A percentile compares a stretch with the other conserved stretches of the same genome.
These are phyloP conservation scores for Escallonia herrerae DNA, from an alignment of 129 eudicot genomes.

Conservation along the genomic window DNA sequence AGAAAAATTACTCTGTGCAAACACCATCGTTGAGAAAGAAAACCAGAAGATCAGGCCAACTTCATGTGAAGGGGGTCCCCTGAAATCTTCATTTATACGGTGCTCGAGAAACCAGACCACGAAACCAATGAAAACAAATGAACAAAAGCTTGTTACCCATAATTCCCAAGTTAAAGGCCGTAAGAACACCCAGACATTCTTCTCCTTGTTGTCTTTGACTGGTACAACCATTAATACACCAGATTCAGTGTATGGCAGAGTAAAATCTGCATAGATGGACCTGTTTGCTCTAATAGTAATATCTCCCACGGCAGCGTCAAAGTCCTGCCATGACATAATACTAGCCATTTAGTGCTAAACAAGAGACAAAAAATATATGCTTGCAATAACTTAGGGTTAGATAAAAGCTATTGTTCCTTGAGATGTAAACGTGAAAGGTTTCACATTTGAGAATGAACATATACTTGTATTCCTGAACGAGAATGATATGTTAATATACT, in stretches of 20 bases:
- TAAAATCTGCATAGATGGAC: slow-evolving; percentile 33
- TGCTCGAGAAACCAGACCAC: slow-evolving; percentile 37
- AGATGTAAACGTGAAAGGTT: no score
- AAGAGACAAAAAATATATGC: no score
- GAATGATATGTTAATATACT: no score
- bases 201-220: slow-evolving; percentile 10
- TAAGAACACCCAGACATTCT: slow-evolving; percentile 39
- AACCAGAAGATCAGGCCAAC: slow-evolving; percentile 48
- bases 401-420: no score
- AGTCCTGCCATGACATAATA: slow-evolving; percentile 24
- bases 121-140: slow-evolving; percentile 28
- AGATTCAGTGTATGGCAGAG: slow-evolving; percentile 41
- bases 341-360: no score
- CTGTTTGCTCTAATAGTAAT: slow-evolving; percentile 40
- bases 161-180: slow-evolving; percentile 42
- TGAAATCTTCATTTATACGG: slow-evolving; percentile 33
- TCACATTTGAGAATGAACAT: no score
- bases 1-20: slow-evolving; percentile 46
- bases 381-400: no score
- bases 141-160: slow-evolving; percentile 28
- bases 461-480: no score
- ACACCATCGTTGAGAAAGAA: slow-evolving; percentile 56
- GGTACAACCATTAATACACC: slow-evolving; percentile 39
- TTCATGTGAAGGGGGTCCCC: slow-evolving; percentile 33
- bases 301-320: slow-evolving; percentile 44